Base-by-base conservation (phyloP, 352 stramenopile genomes). In the Phytophthora cactorum region DNA sequence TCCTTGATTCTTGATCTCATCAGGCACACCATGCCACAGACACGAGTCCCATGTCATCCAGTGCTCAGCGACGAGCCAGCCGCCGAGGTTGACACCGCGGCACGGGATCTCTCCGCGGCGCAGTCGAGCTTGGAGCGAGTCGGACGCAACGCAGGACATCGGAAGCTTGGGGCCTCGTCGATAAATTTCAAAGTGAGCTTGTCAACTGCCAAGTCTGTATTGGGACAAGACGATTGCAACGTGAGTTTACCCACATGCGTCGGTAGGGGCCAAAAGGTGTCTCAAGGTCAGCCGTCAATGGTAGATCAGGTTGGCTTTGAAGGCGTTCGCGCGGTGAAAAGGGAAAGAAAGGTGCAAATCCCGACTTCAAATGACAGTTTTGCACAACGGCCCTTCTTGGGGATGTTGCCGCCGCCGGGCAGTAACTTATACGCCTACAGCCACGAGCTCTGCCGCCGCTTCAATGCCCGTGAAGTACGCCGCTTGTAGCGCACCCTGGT, bases 31-130 rank as follows among this genome's bases (percentile, higher is more conserved):
- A 7, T 80, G 63, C 86, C 84, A 94, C 46, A 94, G 64, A 49
- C 81, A 77, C 11, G 84, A 78, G 6, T 78, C 70, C 50, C 51
- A 74, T 8, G 82, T 90, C 84, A 96, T 93, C 88, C 88, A 96
- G 63, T 91, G 66, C 72, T 96, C 88, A 7, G 79, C 77, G 5
- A 94, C 84, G 27, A 96, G 82, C 88, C 88, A 96, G 7, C 78
- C 75, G 8, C 88, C 88, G 32, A 96, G 74, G 65, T 93, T 93
- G 22, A 91, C 88, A 38, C 83, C 88, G 27, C 77, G 79, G 49
- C 74, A 88, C 2, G 70, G 68, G 9, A 85, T 69, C 7, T 71
- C 66, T n/a, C 88, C 88, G 9, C 71, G 62, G 31, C 86, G 86
- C 52, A 96, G 89, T 29, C 69, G 64, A 45, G 67, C 60, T 75